phyloP scores from a whole-genome alignment of 306 rosid species.

The Begonia loranthoides region DNA sequence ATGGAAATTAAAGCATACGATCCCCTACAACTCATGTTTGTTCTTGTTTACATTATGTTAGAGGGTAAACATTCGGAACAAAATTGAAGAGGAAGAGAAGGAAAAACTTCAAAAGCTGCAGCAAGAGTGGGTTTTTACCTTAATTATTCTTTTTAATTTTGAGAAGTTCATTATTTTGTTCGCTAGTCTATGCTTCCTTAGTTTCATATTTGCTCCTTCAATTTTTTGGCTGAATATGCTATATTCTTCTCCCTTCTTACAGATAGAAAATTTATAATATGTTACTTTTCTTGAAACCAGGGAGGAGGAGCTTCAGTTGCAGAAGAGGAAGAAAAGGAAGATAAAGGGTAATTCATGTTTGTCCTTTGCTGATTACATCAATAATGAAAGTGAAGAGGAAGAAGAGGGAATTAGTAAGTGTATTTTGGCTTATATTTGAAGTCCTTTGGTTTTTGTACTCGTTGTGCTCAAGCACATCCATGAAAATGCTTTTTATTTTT shows the following conservation, averaged over 20 bases:
- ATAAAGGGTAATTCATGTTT: constrained; percentile 65
- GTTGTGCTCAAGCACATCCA: neutral
- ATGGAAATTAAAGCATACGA: neutral
- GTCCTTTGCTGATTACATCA: constrained; percentile 78
- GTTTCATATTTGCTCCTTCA: neutral
- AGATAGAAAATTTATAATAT: neutral
- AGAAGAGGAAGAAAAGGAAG: constrained; percentile 88
- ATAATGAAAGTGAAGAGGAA: constrained; percentile 67
- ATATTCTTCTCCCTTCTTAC: no score
- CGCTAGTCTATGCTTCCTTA: neutral
- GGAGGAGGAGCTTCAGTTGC: constrained; percentile 80
- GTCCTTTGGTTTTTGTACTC: constrained; percentile 1
- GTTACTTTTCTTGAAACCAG: constrained; percentile 14
- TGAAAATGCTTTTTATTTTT: no score
- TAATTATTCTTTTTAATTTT: neutral
- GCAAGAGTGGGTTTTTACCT: constrained; percentile 47
- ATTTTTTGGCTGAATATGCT: neutral
- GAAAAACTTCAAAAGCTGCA: constrained; percentile 93
- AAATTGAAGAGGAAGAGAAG: constrained; percentile 96
- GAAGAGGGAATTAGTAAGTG: constrained; percentile 35
- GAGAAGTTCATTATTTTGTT: neutral
- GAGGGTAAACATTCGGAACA: constrained; percentile 84
- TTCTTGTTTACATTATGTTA: constrained; percentile 12
- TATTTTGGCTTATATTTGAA: neutral
- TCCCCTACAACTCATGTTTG: neutral